Percentiles rank a stretch among this genome's conserved stretches.
Evolutionary conservation across 2,329 filamentous ascomycete species (phyloP).

Genomic region (Nigrospora sphaerica): DNA sequence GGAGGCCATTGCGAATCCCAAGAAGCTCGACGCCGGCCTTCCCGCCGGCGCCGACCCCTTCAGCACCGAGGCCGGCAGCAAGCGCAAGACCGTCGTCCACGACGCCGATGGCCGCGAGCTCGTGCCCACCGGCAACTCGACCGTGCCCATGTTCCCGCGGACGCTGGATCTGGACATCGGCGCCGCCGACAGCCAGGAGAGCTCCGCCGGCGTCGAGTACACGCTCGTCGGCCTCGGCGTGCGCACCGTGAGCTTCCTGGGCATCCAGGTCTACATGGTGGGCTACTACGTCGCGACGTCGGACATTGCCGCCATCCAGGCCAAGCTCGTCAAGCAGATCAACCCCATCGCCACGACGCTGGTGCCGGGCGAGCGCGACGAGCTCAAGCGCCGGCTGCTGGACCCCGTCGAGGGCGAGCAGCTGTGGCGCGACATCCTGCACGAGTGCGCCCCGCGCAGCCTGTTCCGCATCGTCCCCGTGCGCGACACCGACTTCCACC

Average conservation of each 20-base stretch:
- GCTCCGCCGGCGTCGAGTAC: constrained; percentile 55
- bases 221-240: constrained; percentile 83
- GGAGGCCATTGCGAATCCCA: constrained; percentile 32
- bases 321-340: constrained; percentile 66
- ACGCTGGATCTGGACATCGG: constrained; percentile 51
- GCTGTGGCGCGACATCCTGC: constrained; percentile 68
- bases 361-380: constrained; percentile 72
- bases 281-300: constrained; percentile 83
- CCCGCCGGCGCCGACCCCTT: constrained; percentile 33
- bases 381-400: constrained; percentile 60
- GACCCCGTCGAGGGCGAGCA: constrained; percentile 62
- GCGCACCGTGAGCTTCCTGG: constrained; percentile 81
- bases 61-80: constrained; percentile 39
- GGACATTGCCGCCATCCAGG: constrained; percentile 76
- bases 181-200: constrained; percentile 13
- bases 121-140: constrained; percentile 72
- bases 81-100: constrained; percentile 53
- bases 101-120: constrained; percentile 66
- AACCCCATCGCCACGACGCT: constrained; percentile 75
- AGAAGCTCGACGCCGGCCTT: constrained; percentile 36
- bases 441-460: constrained; percentile 61
- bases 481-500: constrained; percentile 89
- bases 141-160: constrained; percentile 73
- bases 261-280: constrained; percentile 90
- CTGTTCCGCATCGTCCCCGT: constrained; percentile 80